Evolutionary conservation across 768 basidiomycete genomes (phyloP).

Genomic region (Boletus edulis): DNA sequence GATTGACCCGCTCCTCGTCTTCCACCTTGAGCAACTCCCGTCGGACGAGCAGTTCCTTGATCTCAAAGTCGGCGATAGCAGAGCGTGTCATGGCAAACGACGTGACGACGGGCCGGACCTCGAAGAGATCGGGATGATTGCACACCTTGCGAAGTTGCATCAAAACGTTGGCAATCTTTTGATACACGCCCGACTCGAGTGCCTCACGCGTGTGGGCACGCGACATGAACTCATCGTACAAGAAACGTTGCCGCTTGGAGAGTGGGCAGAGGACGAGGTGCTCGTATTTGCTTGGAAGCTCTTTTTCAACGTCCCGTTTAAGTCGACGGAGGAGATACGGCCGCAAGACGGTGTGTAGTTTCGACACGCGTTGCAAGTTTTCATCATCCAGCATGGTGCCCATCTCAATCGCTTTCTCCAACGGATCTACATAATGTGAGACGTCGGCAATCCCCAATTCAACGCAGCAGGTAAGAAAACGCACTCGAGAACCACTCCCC

Average conservation of each 20-base stretch:
- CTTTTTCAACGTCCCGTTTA: conserved; percentile 96
- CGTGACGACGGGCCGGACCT: conserved; percentile 79
- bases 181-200: conserved; percentile 80
- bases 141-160: conserved; percentile 99
- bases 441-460: neutral
- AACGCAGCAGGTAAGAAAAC: conserved; percentile 27
- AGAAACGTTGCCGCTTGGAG: conserved; percentile 89
- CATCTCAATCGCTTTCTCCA: conserved; percentile 93
- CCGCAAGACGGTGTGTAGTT: conserved; percentile 92
- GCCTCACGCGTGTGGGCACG: conserved; percentile 81
- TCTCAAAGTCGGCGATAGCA: conserved; percentile 73
- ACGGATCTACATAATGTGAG: conserved; percentile 57
- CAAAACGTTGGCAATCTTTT: conserved; percentile 89
- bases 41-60: conserved; percentile 86
- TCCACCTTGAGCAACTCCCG: conserved; percentile 60
- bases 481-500: conserved; percentile 95
- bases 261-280: conserved; percentile 86
- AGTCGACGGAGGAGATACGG: conserved; percentile 95
- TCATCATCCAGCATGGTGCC: conserved; percentile 76
- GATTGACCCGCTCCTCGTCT: conserved; percentile 51
- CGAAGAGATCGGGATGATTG: conserved; percentile 92
- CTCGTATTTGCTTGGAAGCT: conserved; percentile 90
- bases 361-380: conserved; percentile 77
- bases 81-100: conserved; percentile 76
- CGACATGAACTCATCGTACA: conserved; percentile 96